Evolutionary conservation across 805 yeast species (phyloP), one percentile per base, ranked within the genome.

Genomic region (Kodamaea kakaduensis): DNA sequence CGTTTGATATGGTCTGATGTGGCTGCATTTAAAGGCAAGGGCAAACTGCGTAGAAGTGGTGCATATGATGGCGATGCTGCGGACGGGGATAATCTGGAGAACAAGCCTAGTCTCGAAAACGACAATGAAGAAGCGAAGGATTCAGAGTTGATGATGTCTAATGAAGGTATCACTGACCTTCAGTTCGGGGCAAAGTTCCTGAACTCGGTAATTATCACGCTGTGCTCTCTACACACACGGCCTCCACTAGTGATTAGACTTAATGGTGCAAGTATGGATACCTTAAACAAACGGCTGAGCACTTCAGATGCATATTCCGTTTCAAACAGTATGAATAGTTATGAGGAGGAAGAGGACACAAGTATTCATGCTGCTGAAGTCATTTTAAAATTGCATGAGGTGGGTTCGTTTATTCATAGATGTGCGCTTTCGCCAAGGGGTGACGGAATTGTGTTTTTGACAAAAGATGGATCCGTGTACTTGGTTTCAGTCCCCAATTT

Each of bases 161-260:
- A 85, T 38, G 97, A 89, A 53, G 97, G 97, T 2, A 85, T 90
- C 24, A 90, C 97, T 0, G 84, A 80, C 43, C 60, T 85, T 5
- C 73, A 74, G 37, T 83, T 88, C 54, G 70, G 71, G 2, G 44
- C 50, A 9, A 48, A 53, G 5, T 41, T 32, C 34, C 52, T 70
- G 16, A 65, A 66, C 41, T 56, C 67, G 6, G 43, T 67, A 5
- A 41, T 66, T 6, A 36, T 66, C n/a, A 52, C 71, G 0, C 58
- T 64, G 13, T 62, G 69, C 25, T 59, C 69, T 7, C 50, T 66
- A 31, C 58, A 58, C 20, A 46, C 46, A 29, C 41, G 61, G 16
- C 62, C 66, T 1, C 55, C 66, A 1, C 38, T 62, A 10, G 54
- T 64, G 21, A 41, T 66, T 3, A 42, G 57, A 20, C 45, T 67